Evolutionary conservation across 345 rosid species (phyloP).

Genomic region (Excoecaria cochinchinensis): DNA sequence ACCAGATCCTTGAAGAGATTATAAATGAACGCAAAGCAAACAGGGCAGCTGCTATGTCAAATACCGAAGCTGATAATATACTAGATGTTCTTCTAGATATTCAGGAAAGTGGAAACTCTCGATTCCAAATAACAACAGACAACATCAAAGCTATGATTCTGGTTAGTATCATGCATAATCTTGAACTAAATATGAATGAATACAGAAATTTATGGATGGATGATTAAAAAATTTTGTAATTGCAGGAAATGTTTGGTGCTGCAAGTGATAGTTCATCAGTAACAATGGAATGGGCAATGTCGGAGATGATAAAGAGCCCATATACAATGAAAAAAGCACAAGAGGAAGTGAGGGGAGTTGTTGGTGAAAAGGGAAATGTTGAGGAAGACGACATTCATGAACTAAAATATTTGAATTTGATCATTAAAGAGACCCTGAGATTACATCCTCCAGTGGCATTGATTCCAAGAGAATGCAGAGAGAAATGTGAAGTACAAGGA

Average conservation of each 20-base stretch:
- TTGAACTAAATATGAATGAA: not conserved
- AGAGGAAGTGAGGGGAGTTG: not conserved
- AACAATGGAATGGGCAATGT: constrained; percentile 2
- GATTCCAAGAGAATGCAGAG: constrained; percentile 10
- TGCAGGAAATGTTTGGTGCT: not conserved
- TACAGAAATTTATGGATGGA: too few relatives aligned
- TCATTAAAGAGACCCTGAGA: constrained; percentile 14
- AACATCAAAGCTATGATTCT: constrained; percentile 39
- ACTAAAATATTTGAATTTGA: not conserved
- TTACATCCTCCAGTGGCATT: constrained; percentile 5
- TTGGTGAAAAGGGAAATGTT: not conserved
- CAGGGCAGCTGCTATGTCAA: constrained; percentile 3
- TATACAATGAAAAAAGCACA: constrained; percentile 1
- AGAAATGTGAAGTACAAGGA: not conserved
- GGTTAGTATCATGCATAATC: constrained; percentile 11
- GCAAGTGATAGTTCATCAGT: constrained; percentile 1
- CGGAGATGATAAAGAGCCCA: not conserved
- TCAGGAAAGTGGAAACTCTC: constrained; percentile 17
- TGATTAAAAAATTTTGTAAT: not conserved
- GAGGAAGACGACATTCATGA: not conserved
- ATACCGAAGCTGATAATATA: not conserved
- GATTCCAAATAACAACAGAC: constrained; percentile 14
- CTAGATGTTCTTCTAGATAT: constrained; percentile 39
- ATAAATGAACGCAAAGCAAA: not conserved
- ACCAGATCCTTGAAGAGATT: constrained; percentile 6